phyloP scores from a whole-genome alignment of 176 grass and related monocot genomes.

The Bolboschoenus planiculmis region DNA sequence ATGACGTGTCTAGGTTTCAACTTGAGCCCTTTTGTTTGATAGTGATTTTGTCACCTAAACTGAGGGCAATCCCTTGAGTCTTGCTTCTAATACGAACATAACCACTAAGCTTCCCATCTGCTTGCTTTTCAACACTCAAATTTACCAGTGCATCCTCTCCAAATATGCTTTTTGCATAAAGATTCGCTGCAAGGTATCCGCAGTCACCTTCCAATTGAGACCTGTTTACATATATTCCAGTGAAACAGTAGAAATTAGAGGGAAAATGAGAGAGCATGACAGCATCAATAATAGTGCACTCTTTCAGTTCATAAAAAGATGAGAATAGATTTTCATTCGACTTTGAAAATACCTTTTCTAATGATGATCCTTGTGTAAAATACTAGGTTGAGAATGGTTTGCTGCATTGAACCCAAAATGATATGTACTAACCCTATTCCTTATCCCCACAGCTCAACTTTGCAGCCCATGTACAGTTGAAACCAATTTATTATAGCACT shows the following conservation, averaged over 20 bases:
- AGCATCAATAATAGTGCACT: background rate
- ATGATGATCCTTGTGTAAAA: background rate
- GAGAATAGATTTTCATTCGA: too few species aligned
- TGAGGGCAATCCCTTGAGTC: slow-evolving; percentile 49
- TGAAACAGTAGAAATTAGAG: background rate
- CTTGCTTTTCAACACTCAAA: slow-evolving; percentile 40
- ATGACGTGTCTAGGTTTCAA: slow-evolving; percentile 11
- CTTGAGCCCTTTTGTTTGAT: slow-evolving; percentile 66
- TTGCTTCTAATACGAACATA: slow-evolving; percentile 37
- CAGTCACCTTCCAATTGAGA: slow-evolving; percentile 31
- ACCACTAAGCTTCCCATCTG: slow-evolving; percentile 26
- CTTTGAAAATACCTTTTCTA: too few species aligned
- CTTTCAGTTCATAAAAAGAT: too few species aligned
- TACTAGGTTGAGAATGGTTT: background rate
- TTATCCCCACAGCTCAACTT: background rate
- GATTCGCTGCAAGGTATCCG: slow-evolving; percentile 55
- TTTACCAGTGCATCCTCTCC: slow-evolving; percentile 72
- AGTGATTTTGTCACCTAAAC: slow-evolving; percentile 77
- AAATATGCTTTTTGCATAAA: slow-evolving; percentile 76
- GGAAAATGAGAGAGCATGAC: background rate
- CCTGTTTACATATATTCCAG: slow-evolving; percentile 6
- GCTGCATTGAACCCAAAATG: background rate
- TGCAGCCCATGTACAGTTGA: background rate
- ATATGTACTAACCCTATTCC: background rate
- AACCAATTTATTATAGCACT: background rate